Percentiles rank a stretch among this genome's conserved stretches.
phyloP scores from a whole-genome alignment of 139 green algal genomes.

The Tetraselmis striata region DNA sequence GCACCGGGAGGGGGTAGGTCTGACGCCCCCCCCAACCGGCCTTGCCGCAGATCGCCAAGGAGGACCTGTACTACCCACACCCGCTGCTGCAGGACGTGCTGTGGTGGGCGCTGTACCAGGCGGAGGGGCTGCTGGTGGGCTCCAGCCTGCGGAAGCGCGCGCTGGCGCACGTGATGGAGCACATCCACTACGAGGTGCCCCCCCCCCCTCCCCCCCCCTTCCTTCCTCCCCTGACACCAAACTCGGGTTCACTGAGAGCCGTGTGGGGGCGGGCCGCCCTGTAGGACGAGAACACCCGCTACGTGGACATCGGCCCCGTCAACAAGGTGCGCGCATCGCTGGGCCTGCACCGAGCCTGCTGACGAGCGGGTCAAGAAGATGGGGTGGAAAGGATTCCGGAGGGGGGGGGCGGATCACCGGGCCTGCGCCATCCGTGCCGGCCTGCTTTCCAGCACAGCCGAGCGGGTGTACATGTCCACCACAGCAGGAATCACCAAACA shows the following conservation, averaged over 20 bases:
- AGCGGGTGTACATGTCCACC: no score
- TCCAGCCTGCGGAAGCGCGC: slow-evolving; percentile 64
- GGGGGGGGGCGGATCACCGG: no score
- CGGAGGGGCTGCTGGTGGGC: slow-evolving; percentile 63
- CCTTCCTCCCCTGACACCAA: no score
- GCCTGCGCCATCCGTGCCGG: no score
- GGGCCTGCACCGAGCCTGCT: slow-evolving; percentile 2
- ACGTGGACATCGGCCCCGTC: slow-evolving; percentile 95
- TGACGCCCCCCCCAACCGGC: no score
- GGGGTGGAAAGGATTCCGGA: no score
- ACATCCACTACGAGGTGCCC: slow-evolving; percentile 98
- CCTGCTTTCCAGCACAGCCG: no score
- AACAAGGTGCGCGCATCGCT: slow-evolving; percentile 92
- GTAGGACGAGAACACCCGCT: slow-evolving; percentile 96
- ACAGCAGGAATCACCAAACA: no score
- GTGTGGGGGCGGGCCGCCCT: slow-evolving; percentile 17
- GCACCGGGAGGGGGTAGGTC: no score
- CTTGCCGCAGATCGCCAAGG: slow-evolving; percentile 59
- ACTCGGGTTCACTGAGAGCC: no score
- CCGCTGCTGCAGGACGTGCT: slow-evolving; percentile 80
- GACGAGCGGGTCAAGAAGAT: no score
- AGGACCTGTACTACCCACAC: slow-evolving; percentile 99
- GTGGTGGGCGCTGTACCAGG: slow-evolving; percentile 83
- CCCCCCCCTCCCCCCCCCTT: no score
- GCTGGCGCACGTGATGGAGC: slow-evolving; percentile 76